These are phyloP conservation scores for Tulasnella sp. DNA, from an alignment of 768 basidiomycete genomes.

Conservation along the genomic window DNA sequence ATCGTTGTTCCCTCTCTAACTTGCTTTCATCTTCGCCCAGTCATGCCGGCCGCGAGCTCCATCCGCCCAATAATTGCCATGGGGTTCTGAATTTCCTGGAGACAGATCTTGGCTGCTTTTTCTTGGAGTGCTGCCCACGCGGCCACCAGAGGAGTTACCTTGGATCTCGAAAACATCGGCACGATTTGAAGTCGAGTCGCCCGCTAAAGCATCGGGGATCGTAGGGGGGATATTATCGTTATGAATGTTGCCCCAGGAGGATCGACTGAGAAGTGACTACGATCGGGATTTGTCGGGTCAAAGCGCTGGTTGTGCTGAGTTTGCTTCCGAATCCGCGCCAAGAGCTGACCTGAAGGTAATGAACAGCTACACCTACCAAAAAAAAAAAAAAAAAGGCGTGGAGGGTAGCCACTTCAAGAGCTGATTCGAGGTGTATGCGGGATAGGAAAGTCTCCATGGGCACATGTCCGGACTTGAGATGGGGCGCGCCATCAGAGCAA, in stretches of 20 bases:
- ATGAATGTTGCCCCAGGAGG: conserved; percentile 32
- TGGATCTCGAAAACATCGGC: conserved; percentile 74
- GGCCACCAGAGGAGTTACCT: no score
- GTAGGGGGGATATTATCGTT: conserved; percentile 25
- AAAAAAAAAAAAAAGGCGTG: background rate
- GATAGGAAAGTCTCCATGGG: background rate
- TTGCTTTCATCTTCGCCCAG: no score
- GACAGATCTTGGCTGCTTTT: conserved; percentile 69
- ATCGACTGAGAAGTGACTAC: conserved; percentile 13
- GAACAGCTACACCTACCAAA: background rate
- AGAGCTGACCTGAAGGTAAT: background rate
- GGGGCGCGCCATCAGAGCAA: background rate
- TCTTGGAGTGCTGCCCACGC: no score
- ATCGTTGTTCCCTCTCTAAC: no score
- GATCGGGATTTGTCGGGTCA: background rate
- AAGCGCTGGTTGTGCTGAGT: background rate
- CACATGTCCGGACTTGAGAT: background rate
- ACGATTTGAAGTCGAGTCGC: conserved; percentile 39
- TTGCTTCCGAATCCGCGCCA: background rate
- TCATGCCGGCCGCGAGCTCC: no score
- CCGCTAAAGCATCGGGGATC: conserved; percentile 7
- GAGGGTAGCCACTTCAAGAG: background rate
- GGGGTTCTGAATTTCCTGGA: conserved; percentile 35
- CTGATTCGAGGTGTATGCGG: background rate
- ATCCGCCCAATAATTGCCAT: no score